Percentiles rank a stretch among this genome's conserved stretches.
These are phyloP conservation scores for Marchantia polymorpha DNA, from an alignment of 225 moss, liverwort and hornwort genomes.

Conservation along the genomic window DNA sequence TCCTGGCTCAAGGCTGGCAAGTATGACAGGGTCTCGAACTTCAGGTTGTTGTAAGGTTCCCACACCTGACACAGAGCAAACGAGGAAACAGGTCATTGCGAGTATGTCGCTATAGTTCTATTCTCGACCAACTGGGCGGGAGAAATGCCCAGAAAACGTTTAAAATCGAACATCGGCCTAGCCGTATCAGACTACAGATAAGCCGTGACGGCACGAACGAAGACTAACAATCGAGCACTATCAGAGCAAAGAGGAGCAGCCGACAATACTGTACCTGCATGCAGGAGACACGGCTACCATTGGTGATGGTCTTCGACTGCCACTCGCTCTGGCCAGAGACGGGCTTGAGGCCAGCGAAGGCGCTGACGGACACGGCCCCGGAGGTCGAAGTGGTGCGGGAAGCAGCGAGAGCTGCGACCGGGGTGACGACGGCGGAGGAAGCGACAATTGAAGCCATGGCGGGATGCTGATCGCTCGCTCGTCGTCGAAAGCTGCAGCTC, in stretches of 20 bases:
- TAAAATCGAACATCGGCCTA: no score
- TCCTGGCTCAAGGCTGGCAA: constrained; percentile 32
- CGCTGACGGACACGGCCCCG: background rate
- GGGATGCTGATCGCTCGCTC: no score
- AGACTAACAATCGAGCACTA: no score
- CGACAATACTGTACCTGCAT: no score
- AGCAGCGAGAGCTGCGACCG: constrained; percentile 6
- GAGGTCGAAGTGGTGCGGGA: constrained; percentile 11
- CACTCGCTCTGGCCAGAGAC: constrained; percentile 10
- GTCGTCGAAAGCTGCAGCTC: no score
- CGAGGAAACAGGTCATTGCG: no score
- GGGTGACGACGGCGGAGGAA: background rate
- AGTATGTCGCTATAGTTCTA: no score
- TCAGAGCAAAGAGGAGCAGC: no score
- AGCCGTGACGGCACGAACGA: no score
- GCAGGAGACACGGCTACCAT: constrained; percentile 41
- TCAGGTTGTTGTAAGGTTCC: constrained; percentile 35
- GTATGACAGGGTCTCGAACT: constrained; percentile 45
- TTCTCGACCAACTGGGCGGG: no score
- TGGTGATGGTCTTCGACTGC: constrained; percentile 36
- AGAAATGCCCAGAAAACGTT: no score
- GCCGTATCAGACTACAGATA: no score
- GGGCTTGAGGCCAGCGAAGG: background rate
- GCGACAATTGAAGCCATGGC: constrained; percentile 28
- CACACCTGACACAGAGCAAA: constrained; percentile 22